Percentiles rank a stretch among this genome's conserved stretches.
These are phyloP conservation scores for Hanseniaspora mollemarum DNA, from an alignment of 805 yeast genomes.

Conservation along the genomic window DNA sequence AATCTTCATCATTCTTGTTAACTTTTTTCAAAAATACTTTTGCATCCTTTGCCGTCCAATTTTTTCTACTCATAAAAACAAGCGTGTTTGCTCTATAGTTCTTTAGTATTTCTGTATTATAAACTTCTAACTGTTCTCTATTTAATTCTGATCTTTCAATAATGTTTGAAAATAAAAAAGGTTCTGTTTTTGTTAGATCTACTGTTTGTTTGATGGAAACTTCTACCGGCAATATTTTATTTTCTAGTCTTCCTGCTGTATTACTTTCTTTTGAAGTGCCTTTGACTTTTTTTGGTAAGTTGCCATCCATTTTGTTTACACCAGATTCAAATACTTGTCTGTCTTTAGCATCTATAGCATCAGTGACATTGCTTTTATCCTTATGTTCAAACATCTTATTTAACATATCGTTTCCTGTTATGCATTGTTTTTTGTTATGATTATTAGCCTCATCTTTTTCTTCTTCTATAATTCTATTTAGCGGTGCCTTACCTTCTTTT, in stretches of 20 bases:
- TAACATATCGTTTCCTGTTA: neutral
- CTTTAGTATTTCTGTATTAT: slow-evolving; percentile 2
- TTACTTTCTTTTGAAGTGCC: neutral
- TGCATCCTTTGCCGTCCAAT: neutral
- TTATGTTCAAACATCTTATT: neutral
- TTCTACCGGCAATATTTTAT: neutral
- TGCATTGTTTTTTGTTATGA: too few species aligned
- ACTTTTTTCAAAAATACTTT: neutral
- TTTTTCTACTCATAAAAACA: slow-evolving; percentile 10
- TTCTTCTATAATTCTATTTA: neutral
- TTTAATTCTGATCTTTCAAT: neutral
- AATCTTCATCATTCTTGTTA: neutral
- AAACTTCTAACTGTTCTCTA: neutral
- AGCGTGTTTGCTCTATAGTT: slow-evolving; percentile 16
- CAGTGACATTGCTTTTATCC: too few species aligned
- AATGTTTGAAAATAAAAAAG: neutral
- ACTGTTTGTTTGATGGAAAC: neutral
- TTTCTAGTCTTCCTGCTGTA: neutral
- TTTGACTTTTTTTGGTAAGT: too few species aligned
- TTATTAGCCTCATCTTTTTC: neutral
- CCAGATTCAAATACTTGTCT: too few species aligned
- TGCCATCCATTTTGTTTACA: too few species aligned
- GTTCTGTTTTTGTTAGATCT: neutral
- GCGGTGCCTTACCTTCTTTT: too few species aligned
- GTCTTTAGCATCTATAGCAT: neutral